Evolutionary conservation across 257 asterid species (phyloP).

Genomic region (Capsicum baccatum): DNA sequence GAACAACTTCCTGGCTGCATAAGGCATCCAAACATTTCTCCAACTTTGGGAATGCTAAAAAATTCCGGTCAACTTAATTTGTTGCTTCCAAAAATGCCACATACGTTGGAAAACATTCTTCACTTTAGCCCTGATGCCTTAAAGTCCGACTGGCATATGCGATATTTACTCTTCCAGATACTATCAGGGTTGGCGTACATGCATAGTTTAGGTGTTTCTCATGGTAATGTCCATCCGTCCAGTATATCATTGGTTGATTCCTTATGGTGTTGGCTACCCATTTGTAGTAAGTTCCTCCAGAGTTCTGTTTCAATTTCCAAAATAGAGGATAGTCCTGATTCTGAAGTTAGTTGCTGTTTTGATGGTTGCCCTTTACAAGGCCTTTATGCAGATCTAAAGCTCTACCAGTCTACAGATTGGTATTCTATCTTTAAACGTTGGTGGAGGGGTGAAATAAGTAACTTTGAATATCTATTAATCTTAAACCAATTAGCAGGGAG

Average conservation of each 20-base stretch:
- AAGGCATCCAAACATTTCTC: constrained; percentile 90
- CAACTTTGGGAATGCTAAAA: constrained; percentile 78
- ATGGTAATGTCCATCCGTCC: constrained; percentile 76
- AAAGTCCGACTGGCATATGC: constrained; percentile 76
- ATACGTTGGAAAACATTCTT: constrained; percentile 74
- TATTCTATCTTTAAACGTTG: constrained; percentile 73
- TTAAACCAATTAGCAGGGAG: constrained; percentile 89
- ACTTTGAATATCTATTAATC: constrained; percentile 89
- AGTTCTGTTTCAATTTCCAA: constrained; percentile 45
- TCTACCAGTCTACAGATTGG: constrained; percentile 66
- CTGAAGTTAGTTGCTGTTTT: constrained; percentile 44
- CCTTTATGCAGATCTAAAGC: constrained; percentile 65
- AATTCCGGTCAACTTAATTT: constrained; percentile 52
- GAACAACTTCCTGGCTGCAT: constrained; percentile 79
- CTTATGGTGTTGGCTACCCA: constrained; percentile 82
- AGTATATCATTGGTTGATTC: constrained; percentile 69
- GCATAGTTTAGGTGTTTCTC: constrained; percentile 83
- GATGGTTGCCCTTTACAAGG: constrained; percentile 63
- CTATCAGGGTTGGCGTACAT: constrained; percentile 82
- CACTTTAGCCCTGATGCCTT: constrained; percentile 73
- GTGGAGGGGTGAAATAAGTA: constrained; percentile 92
- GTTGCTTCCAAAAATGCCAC: constrained; percentile 70
- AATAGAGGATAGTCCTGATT: constrained; percentile 12
- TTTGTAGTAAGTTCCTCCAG: constrained; percentile 53
- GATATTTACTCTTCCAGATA: constrained; percentile 70